Base-by-base conservation (phyloP, 768 basidiomycete genomes). In the Clathrus columnatus region DNA sequence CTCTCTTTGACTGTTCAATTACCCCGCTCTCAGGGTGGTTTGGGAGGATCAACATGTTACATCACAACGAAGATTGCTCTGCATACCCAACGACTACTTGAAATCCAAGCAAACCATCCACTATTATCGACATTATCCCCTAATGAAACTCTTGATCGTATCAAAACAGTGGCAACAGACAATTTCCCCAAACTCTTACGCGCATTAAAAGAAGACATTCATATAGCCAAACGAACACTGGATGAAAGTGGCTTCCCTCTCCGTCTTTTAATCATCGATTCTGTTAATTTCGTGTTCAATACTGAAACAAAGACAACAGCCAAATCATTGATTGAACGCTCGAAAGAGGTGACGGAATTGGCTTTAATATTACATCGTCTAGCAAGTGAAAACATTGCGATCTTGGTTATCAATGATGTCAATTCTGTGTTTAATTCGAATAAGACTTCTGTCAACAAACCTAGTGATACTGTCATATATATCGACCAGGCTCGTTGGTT, bases 401-500 rank as follows among this genome's bases (percentile, higher is more conserved):
- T 98, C 20, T 68, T 97, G 21, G 82, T 96, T 48, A 70, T 98
- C 50, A 97, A 97, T 69, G 91, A 94, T 68, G 92, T 94, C 5
- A 75, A 81, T 16, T 91, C 94, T 64, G 82, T 80, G n/a, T 84
- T 91, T 57, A 68, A 80, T 32, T 69, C 67, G 10, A 62, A 56
- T 32, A 41, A 18, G 16, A 43, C 30, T 46, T 50, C 58, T 8
- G 14, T 50, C 57, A 5, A 54, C 61, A 18, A 26, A 58, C 27
- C 59, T 62, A 2, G 20, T 43, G 65, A 64, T 4, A 73, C 76
- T 30, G 69, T 88, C 27, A 57, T 78, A 7, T 96, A 95, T 64
- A 74, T 75, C 4, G 77, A 81, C 18, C 91, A 95, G 63, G 76
- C 84, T 2, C 78, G 79, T 17, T 84, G 85, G 81, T 96, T 95